Base-by-base conservation (phyloP, 495 filamentous ascomycete species). In the Neurospora cerealis region DNA sequence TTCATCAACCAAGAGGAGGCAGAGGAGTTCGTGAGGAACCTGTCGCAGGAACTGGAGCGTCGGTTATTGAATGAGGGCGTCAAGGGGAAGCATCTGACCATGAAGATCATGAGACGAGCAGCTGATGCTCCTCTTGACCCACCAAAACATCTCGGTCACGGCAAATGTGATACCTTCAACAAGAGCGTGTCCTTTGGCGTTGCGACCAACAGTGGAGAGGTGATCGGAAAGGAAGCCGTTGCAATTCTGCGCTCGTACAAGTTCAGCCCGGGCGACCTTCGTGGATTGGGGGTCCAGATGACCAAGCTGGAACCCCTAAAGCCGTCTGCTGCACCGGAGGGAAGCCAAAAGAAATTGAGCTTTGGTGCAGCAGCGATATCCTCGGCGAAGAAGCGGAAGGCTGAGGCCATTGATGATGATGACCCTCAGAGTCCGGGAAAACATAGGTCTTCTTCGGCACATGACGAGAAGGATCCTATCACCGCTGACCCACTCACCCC, bases 71-170 rank as follows among this genome's bases (percentile, higher is more conserved):
- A 93, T 73, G 93, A 97, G 77, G 84, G 89, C 24, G 93, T 98
- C 40, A 96, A 92, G 77, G 96, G 94, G 7, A 91, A 89, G 73
- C 92, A 96, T 46, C 84, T 99, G 32, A 96, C 93, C 9, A 90
- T 99, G 85, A 97, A 96, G 77, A 91, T 98, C 60, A 97, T 97
- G 92, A 86, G 91, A 75, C 90, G 94, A 71, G 88, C 96, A 24
- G 82, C 88, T 40, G 92, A 98, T 82, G 95, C 95, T 7, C 95
- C 96, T 4, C 83, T 97, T 40, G 94, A 97, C 80, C 94, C 96
- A 3, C 91, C 93, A 8, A 99, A 99, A 78, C 93, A 97, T 83
- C 87, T 99, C 4, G 96, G 96, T 0, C 95, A 97, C 81, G 96
- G 96, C 0, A 95, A 96, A 84, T 98, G 95, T 78, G 96, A 98